Base-by-base conservation (phyloP, 192 early-diverging fungal species). In the Coemansia erecta region DNA sequence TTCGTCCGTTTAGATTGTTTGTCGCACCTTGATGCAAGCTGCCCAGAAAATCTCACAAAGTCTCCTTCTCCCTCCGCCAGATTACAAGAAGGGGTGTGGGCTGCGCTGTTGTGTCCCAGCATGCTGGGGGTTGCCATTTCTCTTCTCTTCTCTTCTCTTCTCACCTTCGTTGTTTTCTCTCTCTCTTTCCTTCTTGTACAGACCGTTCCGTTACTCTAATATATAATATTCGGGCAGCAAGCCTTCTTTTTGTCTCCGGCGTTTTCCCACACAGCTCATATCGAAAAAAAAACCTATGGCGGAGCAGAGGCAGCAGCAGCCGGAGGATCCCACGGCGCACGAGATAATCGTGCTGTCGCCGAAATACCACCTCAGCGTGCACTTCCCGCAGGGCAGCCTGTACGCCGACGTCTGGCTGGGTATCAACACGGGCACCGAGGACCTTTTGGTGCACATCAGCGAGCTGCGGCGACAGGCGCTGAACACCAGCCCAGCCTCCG, bases 331-430 rank as follows among this genome's bases (percentile, higher is more conserved):
- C 12, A 77, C 64, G 42, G 74, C 74, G 17, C 74, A 77, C 58
- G 74, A 77, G 64, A 77, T 77, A 37, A 64, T 77, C 35, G 54
- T 77, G n/a, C 49, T 77, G 42, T 67, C 74, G 47, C 57, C 64
- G 18, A 11, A 42, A 19, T 71, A 77, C 64, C 74, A 77, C 46
- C 64, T 77, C 42, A 77, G 74, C 68, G 61, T 77, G 2, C 73
- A 77, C 58, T 77, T 60, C 48, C 73, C 73, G 48, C 73, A 70
- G 39, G 64, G 73, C 68, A 70, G 67, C 60, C 43, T 77, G 26
- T 77, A 77, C 41, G 73, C 63, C 10, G 68, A 77, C n/a, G 73
- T 77, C 15, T 77, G 73, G 73, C 64, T 77, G 23, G 73, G 73
- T 31, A 77, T 70, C 63, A 70, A 70, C 64, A 63, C 52, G 18